Base-by-base conservation (phyloP, 169 alveolate species). In the Plasmodium cynomolgi region DNA sequence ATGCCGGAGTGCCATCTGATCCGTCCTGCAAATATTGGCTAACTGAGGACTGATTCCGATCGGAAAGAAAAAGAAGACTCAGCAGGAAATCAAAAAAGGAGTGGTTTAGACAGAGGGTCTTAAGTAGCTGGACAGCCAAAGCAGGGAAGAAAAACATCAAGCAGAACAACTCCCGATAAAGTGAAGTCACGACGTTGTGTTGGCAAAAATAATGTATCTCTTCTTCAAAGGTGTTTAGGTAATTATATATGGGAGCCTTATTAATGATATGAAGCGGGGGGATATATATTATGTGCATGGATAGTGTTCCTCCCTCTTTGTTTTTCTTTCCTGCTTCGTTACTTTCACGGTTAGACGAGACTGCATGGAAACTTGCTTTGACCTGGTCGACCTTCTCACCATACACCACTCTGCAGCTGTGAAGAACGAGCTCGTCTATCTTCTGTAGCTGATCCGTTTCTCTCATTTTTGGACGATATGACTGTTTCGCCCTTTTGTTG, bases 201-300 rank as follows among this genome's bases (percentile, higher is more conserved):
- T 75, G 81, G 31, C 5, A 86, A 79, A 86, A 86, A 37, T 56
- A 86, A 20, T 1, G n/a, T 20, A 41, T 20, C 47, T 86, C 93
- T 1, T 86, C 93, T 50, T 86, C 82, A 56, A 50, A 86, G 2
- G 88, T 54, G 29, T 20, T 77, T 6, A 86, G 33, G n/a, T 86
- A 86, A 79, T 86, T 86, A 56, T 34, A 62, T 77, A 86, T 86
- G 11, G 50, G 31, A 5, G 3, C 68, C 34, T 86, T 84, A 23
- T 86, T 75, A 31, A 77, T 17, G n/a, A 62, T 86, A 17, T 86
- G 68, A 39, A 86, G 68, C 2, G 93, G 83, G 50, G 56, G 93
- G 23, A 86, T 79, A 41, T 86, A 86, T 77, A 86, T 86, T 4
- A 86, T 41, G 26, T 86, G 68, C 44, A 86, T 15, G 44, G 23